Base-by-base conservation (phyloP, 805 yeast species). In the Dipodascus albidus region DNA sequence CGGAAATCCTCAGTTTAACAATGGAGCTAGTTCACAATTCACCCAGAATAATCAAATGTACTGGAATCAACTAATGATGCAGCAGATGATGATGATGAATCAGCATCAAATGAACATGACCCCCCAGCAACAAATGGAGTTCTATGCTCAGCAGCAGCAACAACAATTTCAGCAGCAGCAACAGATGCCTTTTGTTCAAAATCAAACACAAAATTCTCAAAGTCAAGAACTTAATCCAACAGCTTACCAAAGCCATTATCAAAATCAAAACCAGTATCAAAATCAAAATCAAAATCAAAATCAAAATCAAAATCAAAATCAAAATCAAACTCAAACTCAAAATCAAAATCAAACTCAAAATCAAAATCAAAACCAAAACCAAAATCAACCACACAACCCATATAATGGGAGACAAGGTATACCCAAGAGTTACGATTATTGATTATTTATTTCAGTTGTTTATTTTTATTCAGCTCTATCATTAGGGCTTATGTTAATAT, bases 161-260 rank as follows among this genome's bases (percentile, higher is more conserved):
- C 59, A 56, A 17, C 59, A 51, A 49, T 53, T 47, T 33, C 59
- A 52, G 35, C 54, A 54, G n/a, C 66, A 62, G 24, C 52, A 52
- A 17, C 60, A 58, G 54, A 67, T 61, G 57, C 55, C 17, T 11
- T 14, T 3, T 11, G 9, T 38, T 4, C 20, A 17, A 17, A 4
- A n/a, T 6, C 44, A 38, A 38, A 11, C 9, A 17, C 44, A 14
- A n/a, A 31, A 31, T 31, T 31, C 38, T 31, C 14, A 9, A 31
- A 31, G 9, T 15, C 38, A n/a, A n/a, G n/a, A n/a, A n/a, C n/a
- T n/a, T n/a, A n/a, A n/a, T n/a, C n/a, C n/a, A n/a, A n/a, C n/a
- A n/a, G n/a, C n/a, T n/a, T n/a, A n/a, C n/a, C n/a, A n/a, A n/a
- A n/a, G n/a, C n/a, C n/a, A n/a, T n/a, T n/a, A n/a, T n/a, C 33